A percentile compares a stretch with the other conserved stretches of the same genome.
These are phyloP conservation scores for Pyrrhoderma noxium DNA, from an alignment of 1,284 basidiomycete species.

Conservation along the genomic window DNA sequence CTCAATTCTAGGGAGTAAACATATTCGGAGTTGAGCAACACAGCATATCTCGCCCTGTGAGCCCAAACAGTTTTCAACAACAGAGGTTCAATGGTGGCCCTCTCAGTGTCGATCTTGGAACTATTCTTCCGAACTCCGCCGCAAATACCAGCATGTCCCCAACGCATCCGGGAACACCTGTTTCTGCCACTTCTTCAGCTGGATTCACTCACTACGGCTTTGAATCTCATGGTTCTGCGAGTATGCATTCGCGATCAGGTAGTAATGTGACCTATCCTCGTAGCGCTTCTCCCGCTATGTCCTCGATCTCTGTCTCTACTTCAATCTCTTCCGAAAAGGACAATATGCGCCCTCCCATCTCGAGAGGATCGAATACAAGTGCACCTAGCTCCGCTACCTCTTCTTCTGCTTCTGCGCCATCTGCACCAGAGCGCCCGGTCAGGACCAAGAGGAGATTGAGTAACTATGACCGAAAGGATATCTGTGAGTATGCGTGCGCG, in stretches of 20 bases:
- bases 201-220: conserved; percentile 23
- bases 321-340: conserved; percentile 40
- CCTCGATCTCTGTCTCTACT: conserved; percentile 44
- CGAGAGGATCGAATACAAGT: conserved; percentile 18
- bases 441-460: conserved; percentile 32
- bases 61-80: too few relatives aligned
- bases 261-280: conserved; percentile 43
- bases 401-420: conserved; percentile 34
- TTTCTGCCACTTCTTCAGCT: conserved; percentile 18
- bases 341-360: conserved; percentile 26
- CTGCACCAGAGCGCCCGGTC: conserved; percentile 55
- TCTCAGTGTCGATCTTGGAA: not conserved
- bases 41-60: too few relatives aligned
- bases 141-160: conserved; percentile 11
- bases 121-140: too few relatives aligned
- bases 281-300: conserved; percentile 54
- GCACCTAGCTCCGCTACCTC: conserved; percentile 1
- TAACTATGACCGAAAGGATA: conserved; percentile 69
- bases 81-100: conserved; percentile 2
- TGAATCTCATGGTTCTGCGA: conserved; percentile 10
- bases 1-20: too few relatives aligned
- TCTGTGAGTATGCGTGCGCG: conserved; percentile 60
- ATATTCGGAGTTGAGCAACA: too few relatives aligned
- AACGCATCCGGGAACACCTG: conserved; percentile 11
- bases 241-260: conserved; percentile 35